Evolutionary conservation across 257 asterid species (phyloP), one percentile per base, ranked within the genome.

Genomic region (Cruciata laevipes): DNA sequence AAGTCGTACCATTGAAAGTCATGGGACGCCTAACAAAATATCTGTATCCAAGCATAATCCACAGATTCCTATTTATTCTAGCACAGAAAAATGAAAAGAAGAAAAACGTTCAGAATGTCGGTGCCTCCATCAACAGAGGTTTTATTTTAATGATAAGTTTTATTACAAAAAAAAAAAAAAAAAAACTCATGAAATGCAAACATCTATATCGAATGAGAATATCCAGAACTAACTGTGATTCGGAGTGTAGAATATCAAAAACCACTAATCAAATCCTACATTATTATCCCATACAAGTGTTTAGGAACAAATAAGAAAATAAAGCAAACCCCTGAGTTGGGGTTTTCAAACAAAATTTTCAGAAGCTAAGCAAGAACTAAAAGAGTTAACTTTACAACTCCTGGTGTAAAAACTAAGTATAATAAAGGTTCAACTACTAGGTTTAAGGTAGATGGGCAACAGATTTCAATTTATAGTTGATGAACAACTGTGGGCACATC

Each of bases 401-500:
- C 32, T 58, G 47, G 32, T 47, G 59, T 37, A 17, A 31, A 16
- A 7, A 20, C n/a, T 5, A n/a, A 37, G 61, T 21, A 16, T 17
- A 37, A 65, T 21, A 11, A 55, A 20, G 61, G 27, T 38, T 13
- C 13, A 74, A 74, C 25, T 65, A 75, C 44, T 59, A 47, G 53
- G 76, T 86, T 83, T 97, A 93, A 78, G 99, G 99, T 55, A 93
- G 69, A 80, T 93, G 99, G 38, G 99, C 97, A 72, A 93, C 99
- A 31, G 99, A 90, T 81, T 90, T 74, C 69, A 93, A 82, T 86
- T 93, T 93, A 77, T 90, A 93, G 77, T 93, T 93, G 78, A 90
- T 88, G 64, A 93, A 93, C 75, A 88, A 83, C 81, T 93, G 99
- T 33, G 99, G 99, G 85, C 99, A 93, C 99, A 93, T 93, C 99